A percentile compares a stretch with the other conserved stretches of the same genome.
phyloP scores from a whole-genome alignment of 2,329 filamentous ascomycete species.

The Hypoxylon sp. region DNA sequence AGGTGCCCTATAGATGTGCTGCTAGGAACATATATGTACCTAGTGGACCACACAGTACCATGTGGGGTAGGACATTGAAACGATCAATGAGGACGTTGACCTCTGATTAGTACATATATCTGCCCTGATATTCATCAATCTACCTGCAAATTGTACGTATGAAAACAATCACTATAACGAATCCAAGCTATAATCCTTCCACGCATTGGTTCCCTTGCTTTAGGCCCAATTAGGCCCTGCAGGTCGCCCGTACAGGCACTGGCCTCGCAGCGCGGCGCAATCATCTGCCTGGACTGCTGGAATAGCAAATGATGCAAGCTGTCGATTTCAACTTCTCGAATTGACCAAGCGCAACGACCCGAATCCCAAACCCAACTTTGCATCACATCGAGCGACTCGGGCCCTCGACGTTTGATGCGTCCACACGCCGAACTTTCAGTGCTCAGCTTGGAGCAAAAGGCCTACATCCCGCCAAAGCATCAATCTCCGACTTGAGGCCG shows the following conservation, averaged over 20 bases:
- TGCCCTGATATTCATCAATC: no score
- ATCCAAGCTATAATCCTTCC: not conserved
- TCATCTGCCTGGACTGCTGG: constrained; percentile 34
- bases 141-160: not conserved
- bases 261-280: constrained; percentile 29
- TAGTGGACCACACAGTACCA: no score
- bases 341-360: constrained; percentile 26
- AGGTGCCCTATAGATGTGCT: no score
- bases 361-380: constrained; percentile 20
- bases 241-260: not conserved
- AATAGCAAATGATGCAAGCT: constrained; percentile 40
- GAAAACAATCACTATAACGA: constrained; percentile 16
- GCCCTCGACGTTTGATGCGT: constrained; percentile 46
- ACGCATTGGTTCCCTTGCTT: not conserved
- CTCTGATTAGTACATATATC: no score
- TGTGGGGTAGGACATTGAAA: no score
- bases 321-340: constrained; percentile 43
- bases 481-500: constrained; percentile 43
- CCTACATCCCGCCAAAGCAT: constrained; percentile 36
- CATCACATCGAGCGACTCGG: constrained; percentile 18
- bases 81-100: no score
- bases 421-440: constrained; percentile 42
- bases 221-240: not conserved
- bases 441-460: constrained; percentile 47
- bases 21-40: no score